Base-by-base conservation (phyloP, 768 basidiomycete species). In the Clathrus columnatus region DNA sequence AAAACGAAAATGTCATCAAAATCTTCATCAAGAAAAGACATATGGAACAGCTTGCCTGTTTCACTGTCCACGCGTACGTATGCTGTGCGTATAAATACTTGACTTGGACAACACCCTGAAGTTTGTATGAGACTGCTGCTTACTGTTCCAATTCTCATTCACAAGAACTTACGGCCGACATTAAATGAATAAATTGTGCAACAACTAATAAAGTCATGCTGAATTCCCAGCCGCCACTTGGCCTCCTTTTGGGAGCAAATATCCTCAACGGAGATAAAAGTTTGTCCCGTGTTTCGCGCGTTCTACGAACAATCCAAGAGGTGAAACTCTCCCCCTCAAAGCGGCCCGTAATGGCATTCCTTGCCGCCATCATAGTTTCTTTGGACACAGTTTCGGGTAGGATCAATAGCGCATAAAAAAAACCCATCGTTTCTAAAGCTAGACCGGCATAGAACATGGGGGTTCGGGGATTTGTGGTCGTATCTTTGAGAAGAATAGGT, bases 11-110 rank as follows among this genome's bases (percentile, higher is more conserved):
- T 48, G 42, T 32, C 28, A 21, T 21, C 17, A 55, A 10, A 23
- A 21, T 1, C n/a, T 17, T 27, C 23, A 26, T 17, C 53, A 29
- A 64, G 27, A 21, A 42, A 21, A 43, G 17, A 17, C n/a, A n/a
- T n/a, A n/a, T n/a, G n/a, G n/a, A n/a, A 17, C 14, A 16, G 63
- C 64, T 24, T 67, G 78, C 72, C 73, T 84, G 72, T 29, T 78
- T 77, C 14, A 85, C 75, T 14, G 73, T 75, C 87, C 87, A 89
- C 10, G 71, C 66, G 61, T 84, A 89, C 10, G 82, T 71, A 63
- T 88, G 84, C 61, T 81, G 80, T 0, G 84, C 87, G 59, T 89
- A 91, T 30, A 90, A 69, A 61, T 88, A 89, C 67, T 90, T 91
- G 57, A 84, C 72, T 50, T 81, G 82, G 65, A 82, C 85, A 1